phyloP scores from a whole-genome alignment of 768 basidiomycete genomes.

The Steccherinum ochraceum region DNA sequence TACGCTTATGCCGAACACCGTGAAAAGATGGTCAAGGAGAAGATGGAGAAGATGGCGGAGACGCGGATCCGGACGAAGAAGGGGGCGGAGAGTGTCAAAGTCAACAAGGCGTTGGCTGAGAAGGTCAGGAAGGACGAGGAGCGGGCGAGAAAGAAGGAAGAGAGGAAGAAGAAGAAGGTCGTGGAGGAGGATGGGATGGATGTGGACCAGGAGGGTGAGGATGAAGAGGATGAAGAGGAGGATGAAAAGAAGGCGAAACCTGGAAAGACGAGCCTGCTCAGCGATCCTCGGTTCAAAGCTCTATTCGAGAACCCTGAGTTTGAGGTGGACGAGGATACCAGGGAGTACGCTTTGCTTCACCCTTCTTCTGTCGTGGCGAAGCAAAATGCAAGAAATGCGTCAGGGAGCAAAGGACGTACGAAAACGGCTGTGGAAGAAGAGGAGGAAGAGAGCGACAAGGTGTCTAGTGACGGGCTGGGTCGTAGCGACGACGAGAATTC shows the following conservation, averaged over 20 bases:
- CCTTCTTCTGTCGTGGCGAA: slow-evolving; percentile 71
- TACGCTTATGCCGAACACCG: slow-evolving; percentile 94
- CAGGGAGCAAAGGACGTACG: slow-evolving; percentile 21
- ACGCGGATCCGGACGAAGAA: slow-evolving; percentile 85
- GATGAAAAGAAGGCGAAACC: slow-evolving; percentile 22
- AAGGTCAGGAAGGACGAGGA: slow-evolving; percentile 67
- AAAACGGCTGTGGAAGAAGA: slow-evolving; percentile 88
- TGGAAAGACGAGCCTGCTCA: slow-evolving; percentile 47
- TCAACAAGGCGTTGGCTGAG: slow-evolving; percentile 84
- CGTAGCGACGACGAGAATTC: slow-evolving; percentile 22
- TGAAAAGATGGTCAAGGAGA: slow-evolving; percentile 79
- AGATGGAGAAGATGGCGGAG: slow-evolving; percentile 92
- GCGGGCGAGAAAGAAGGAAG: slow-evolving; percentile 38
- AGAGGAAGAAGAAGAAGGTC: slow-evolving; percentile 33
- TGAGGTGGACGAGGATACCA: slow-evolving; percentile 79
- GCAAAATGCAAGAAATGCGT: slow-evolving; percentile 19
- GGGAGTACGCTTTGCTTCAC: slow-evolving; percentile 91
- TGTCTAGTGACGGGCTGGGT: slow-evolving; percentile 46
- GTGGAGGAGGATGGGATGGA: slow-evolving; percentile 20
- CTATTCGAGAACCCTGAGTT: slow-evolving; percentile 92
- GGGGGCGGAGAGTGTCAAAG: slow-evolving; percentile 63
- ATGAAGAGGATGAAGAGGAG: slow-evolving; percentile 25
- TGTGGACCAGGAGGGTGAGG: slow-evolving; percentile 25
- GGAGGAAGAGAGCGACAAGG: slow-evolving; percentile 78
- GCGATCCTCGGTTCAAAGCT: slow-evolving; percentile 83